A percentile compares a stretch with the other conserved stretches of the same genome.
Conservation (phyloP, 495 filamentous ascomycete genomes). For the Penicillium argentinense region DNA sequence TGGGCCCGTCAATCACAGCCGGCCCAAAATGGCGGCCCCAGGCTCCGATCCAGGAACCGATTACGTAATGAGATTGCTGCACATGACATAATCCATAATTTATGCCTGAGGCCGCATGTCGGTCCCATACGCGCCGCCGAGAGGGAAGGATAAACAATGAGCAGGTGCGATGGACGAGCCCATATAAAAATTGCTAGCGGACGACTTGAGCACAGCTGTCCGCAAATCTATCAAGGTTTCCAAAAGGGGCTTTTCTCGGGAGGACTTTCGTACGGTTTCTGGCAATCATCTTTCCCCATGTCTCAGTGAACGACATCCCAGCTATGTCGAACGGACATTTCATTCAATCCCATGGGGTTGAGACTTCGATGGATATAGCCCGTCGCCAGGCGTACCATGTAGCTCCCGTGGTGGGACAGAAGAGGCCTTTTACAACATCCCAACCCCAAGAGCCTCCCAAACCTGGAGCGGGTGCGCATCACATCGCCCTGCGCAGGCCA, state of each 20-base stretch:
- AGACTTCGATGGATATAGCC: slow-evolving; percentile 48
- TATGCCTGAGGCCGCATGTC: neutral
- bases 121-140: neutral
- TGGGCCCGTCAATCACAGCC: no score
- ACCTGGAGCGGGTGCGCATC: neutral
- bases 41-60: slow-evolving; percentile 6
- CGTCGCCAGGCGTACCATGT: slow-evolving; percentile 39
- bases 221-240: no score
- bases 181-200: no score
- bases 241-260: no score
- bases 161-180: neutral
- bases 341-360: slow-evolving; percentile 41
- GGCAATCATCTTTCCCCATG: neutral
- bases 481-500: slow-evolving; percentile 1
- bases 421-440: slow-evolving; percentile 29
- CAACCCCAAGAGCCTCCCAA: neutral
- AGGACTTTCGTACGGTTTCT: neutral
- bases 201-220: no score
- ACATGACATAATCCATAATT: neutral
- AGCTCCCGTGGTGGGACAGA: slow-evolving; percentile 41
- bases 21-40: no score
- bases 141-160: neutral
- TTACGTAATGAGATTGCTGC: slow-evolving; percentile 2
- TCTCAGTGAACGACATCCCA: neutral
- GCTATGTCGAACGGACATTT: slow-evolving; percentile 31